Base-by-base conservation (phyloP, 805 yeast species). In the Blastobotrys parvus region DNA sequence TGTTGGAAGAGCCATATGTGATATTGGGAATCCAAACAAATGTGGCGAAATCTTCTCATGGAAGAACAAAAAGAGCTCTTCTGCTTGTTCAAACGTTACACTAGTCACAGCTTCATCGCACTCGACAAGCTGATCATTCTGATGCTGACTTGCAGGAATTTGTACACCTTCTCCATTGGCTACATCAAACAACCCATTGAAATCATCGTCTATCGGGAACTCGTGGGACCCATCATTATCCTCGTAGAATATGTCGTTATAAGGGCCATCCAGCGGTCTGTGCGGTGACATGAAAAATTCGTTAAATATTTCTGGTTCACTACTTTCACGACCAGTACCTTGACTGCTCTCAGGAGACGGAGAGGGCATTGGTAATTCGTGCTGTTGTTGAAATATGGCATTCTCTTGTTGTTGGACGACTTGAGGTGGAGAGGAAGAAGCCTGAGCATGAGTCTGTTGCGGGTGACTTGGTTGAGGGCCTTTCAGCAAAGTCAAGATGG, bases 11-110 rank as follows among this genome's bases (percentile, higher is more conserved):
- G 72, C 63, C 41, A 76, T 68, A 37, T 69, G 63, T 1, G 77
- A 65, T 2, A 79, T 63, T 35, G 71, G 76, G 56, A 80, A 80
- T 0, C 87, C 88, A 64, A 78, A 79, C 36, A 80, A 60, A 51
- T 79, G 84, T 8, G 79, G 78, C 1, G 81, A 65, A 25, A 80
- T 75, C 43, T 77, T 70, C 1, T 66, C 57, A 48, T 75, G 72
- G 53, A 80, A 80, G 44, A 65, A 74, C 11, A 57, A 50, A 47
- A 78, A 75, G 13, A 79, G 60, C 25, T 68, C 72, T n/a, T 58
- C 55, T 0, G 63, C 62, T 20, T 72, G 67, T 0, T 54, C 58
- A 29, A 61, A 53, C 2, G 67, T 45, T 1, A 74, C 45, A 39
- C 29, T 25, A 8, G 7, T 11, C 10, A 25, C 29, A 25, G 29